Evolutionary conservation across 2,329 filamentous ascomycete genomes (phyloP), one percentile per base, ranked within the genome.

Genomic region (Sclerotinia sclerotiorum): DNA sequence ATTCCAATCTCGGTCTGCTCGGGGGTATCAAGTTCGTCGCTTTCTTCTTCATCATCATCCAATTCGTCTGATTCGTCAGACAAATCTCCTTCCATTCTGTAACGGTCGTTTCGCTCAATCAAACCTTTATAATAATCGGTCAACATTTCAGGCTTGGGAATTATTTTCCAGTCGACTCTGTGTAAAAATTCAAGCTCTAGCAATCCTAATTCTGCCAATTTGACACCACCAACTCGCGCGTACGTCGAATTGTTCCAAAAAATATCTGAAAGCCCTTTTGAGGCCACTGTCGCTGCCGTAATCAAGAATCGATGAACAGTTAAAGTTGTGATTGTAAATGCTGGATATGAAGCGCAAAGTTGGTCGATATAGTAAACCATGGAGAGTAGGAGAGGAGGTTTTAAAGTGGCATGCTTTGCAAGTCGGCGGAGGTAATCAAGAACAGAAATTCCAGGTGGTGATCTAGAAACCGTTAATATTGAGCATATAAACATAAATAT

Each of bases 281-380:
- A 93, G 8, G 94, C 95, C 5, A 99, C 95, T 0, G 95, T 97
- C 13, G 94, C 94, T 27, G 94, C 93, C 1, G 94, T 95, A 73
- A 99, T 99, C 13, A 99, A 85, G 77, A 98, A 99, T 11, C 95
- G 93, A 81, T 99, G 95, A 3, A 99, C 94, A 0, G 95, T 99
- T 27, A 99, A 84, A 58, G 93, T 97, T 78, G 94, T 97, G 74
- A 99, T 96, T 39, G 94, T 97, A 79, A 99, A 99, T 58, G 94
- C 91, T 3, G 92, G 91, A 78, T 97, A 99, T 69, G 97, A 84
- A 15, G 92, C 90, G 79, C 94, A 99, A 29, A 99, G 85, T 44
- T 93, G 90, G 80, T 99, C 95, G 76, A 99, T 98, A 77, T 98
- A 99, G 78, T 96, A 99, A 68, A 99, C 95, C 93, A 99, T 98